Evolutionary conservation across 169 alveolate species (phyloP), one percentile per base, ranked within the genome.

Genomic region (Plasmodium gonderi): DNA sequence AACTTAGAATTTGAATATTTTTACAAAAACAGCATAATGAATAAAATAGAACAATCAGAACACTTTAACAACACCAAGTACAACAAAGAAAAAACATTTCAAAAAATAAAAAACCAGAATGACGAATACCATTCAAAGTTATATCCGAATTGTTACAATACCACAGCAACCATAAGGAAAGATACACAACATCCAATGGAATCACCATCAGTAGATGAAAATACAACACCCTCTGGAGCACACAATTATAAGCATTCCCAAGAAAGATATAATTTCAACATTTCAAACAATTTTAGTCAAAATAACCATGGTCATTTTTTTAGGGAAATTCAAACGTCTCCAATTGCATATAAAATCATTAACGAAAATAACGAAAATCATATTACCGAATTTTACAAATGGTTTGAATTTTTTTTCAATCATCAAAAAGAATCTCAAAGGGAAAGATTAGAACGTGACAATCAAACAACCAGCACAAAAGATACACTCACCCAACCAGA

Each of bases 371-470:
- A 36, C 38, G 79, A 74, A 31, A 51, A 67, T 17, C 89, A 75
- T 44, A 45, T 75, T 40, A 31, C 78, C 47, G 85, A 60, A 3
- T 87, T 75, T 75, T 87, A 87, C 45, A 87, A 65, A 45, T 87
- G 93, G 93, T 87, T 87, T 87, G 93, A 87, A 14, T 87, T 75
- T 14, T 87, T 87, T 75, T 87, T 87, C 68, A 75, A 54, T 8
- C 38, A 75, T 51, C 47, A 33, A 29, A 4, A 36, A 23, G 51
- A 26, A 23, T 33, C 38, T 47, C 14, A 77, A n/a, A n/a, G n/a
- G n/a, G n/a, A n/a, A n/a, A n/a, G n/a, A n/a, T n/a, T n/a, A n/a
- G n/a, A n/a, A n/a, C n/a, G n/a, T n/a, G n/a, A n/a, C n/a, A n/a
- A n/a, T n/a, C n/a, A n/a, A n/a, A n/a, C n/a, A n/a, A n/a, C n/a